Evolutionary conservation across 2,329 filamentous ascomycete genomes (phyloP), one percentile per base, ranked within the genome.

Genomic region (Trichoderma atroviride): DNA sequence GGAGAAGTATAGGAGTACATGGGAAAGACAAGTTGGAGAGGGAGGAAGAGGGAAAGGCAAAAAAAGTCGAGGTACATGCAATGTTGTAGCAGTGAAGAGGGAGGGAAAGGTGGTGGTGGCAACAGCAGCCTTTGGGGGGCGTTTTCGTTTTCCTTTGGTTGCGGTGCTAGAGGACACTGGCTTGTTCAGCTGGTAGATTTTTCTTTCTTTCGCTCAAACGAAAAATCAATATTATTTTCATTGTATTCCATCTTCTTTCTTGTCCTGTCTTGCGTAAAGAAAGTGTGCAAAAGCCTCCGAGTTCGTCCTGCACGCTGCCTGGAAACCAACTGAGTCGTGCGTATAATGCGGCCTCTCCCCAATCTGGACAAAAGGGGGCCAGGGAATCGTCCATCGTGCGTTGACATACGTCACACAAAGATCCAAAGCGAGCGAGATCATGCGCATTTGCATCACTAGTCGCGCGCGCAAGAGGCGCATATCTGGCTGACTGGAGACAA

Each of bases 71-170:
- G 43, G 33, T 10, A 56, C 33, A 35, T 35, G 33, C 33, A 35
- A 35, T 35, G 33, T 14, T 14, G 33, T 35, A 11, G 33, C 16
- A 16, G n/a, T n/a, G 50, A 22, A 31, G 40, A 35, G 37, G 10
- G n/a, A 64, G 50, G 6, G 22, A 43, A 22, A 63, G 29, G 19
- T 14, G 47, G 60, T 63, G 60, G 60, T 63, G 60, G 60, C 47
- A 53, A 53, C 35, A 24, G 31, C 47, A 27, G 31, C 35, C 33
- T 63, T 24, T 24, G 60, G 57, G 60, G 57, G 60, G 60, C 60
- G 60, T 63, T 63, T 63, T 63, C 60, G 40, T 63, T 63, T 53
- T 53, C 29, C 55, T 29, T 47, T 16, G 59, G 16, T 33, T 56
- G 43, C 19, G 43, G 59, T 62, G 59, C 40, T 61, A 50, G 43